phyloP scores from a whole-genome alignment of 192 early-diverging fungal genomes.

The Rhizoclosmatium sp. region DNA sequence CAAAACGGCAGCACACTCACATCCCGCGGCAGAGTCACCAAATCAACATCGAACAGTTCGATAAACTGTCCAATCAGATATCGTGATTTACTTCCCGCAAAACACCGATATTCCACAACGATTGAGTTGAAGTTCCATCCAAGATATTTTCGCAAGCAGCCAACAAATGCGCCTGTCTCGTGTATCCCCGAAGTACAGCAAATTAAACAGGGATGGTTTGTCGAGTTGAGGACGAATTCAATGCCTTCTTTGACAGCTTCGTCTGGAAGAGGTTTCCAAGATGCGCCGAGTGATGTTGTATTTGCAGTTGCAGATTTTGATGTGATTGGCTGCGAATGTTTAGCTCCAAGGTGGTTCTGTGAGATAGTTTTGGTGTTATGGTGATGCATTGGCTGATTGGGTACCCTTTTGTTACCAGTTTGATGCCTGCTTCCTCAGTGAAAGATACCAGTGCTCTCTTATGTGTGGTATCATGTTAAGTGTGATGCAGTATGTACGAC shows the following conservation, averaged over 20 bases:
- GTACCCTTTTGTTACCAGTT: neutral
- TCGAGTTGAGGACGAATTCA: conserved; percentile 81
- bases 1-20: conserved; percentile 68
- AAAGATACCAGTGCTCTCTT: conserved; percentile 4
- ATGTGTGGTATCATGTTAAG: neutral
- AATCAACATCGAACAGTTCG: conserved; percentile 89
- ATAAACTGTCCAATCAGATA: conserved; percentile 95
- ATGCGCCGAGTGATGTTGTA: neutral
- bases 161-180: conserved; percentile 93
- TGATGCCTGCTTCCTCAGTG: conserved; percentile 15
- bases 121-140: conserved; percentile 98
- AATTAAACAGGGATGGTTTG: conserved; percentile 86
- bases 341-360: conserved; percentile 44
- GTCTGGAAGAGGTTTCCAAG: conserved; percentile 92
- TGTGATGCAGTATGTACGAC: no score
- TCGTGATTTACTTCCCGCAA: conserved; percentile 85
- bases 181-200: conserved; percentile 94
- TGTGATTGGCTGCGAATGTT: neutral
- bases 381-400: conserved; percentile 1
- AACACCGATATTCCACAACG: conserved; percentile 95
- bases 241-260: conserved; percentile 96
- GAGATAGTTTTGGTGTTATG: neutral
- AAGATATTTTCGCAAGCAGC: conserved; percentile 91
- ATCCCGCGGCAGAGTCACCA: conserved; percentile 81
- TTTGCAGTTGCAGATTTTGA: neutral